Percentiles rank a stretch among this genome's conserved stretches.
These are phyloP conservation scores for Cladophialophora immunda DNA, from an alignment of 2,329 filamentous ascomycete species.

Conservation along the genomic window DNA sequence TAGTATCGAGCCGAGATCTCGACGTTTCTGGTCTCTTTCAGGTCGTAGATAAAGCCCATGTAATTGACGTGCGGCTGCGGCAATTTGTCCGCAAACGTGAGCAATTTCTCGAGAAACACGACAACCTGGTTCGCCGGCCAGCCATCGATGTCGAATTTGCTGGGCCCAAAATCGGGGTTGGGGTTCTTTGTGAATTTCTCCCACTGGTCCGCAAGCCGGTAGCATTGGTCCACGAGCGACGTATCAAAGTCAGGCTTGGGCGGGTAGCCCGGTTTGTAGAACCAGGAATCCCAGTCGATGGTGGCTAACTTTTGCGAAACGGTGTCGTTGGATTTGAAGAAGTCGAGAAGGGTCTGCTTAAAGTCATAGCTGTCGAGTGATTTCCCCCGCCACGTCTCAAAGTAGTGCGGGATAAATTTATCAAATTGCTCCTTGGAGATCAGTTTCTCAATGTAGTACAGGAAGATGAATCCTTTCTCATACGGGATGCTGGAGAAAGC, in stretches of 20 bases:
- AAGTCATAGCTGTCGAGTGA: slow-evolving; percentile 95
- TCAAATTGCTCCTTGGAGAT: slow-evolving; percentile 89
- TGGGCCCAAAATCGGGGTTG: slow-evolving; percentile 64
- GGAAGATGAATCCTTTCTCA: slow-evolving; percentile 94
- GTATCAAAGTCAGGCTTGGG: slow-evolving; percentile 93
- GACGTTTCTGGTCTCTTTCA: slow-evolving; percentile 79
- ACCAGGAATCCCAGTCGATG: slow-evolving; percentile 90
- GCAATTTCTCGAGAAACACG: slow-evolving; percentile 85
- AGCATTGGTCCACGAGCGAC: slow-evolving; percentile 83
- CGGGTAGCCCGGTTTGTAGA: slow-evolving; percentile 87
- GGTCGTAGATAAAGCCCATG: slow-evolving; percentile 78
- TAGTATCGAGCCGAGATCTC: slow-evolving; percentile 86
- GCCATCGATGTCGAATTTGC: slow-evolving; percentile 71
- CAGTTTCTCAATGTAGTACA: slow-evolving; percentile 88
- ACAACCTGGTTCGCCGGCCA: slow-evolving; percentile 89
- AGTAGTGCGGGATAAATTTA: slow-evolving; percentile 95
- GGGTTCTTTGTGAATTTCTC: slow-evolving; percentile 57
- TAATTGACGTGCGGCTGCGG: slow-evolving; percentile 70
- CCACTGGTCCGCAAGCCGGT: slow-evolving; percentile 84
- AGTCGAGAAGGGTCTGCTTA: slow-evolving; percentile 84
- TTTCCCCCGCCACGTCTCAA: slow-evolving; percentile 81
- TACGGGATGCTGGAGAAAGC: slow-evolving; percentile 93
- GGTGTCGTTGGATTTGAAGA: slow-evolving; percentile 73
- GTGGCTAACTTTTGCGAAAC: slow-evolving; percentile 68
- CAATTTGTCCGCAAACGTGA: slow-evolving; percentile 72